These are phyloP conservation scores for Malassezia psittaci DNA, from an alignment of 1,284 basidiomycete genomes.

Conservation along the genomic window DNA sequence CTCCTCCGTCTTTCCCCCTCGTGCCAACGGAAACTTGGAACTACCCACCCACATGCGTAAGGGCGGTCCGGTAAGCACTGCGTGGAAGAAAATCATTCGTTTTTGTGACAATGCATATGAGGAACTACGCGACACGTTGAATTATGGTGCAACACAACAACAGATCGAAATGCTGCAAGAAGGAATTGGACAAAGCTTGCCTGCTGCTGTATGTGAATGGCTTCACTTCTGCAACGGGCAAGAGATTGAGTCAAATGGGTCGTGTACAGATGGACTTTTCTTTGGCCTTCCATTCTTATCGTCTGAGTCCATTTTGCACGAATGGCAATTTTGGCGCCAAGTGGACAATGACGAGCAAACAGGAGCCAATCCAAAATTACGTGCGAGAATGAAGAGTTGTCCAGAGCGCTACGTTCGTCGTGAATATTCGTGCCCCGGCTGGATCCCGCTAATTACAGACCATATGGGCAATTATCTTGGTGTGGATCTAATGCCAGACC, in stretches of 20 bases:
- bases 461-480: slow-evolving; percentile 93
- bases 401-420: slow-evolving; percentile 81
- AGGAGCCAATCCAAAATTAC: slow-evolving; percentile 32
- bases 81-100: slow-evolving; percentile 37
- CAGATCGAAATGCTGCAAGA: slow-evolving; percentile 37
- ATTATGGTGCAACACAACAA: slow-evolving; percentile 37
- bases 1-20: neutral
- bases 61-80: slow-evolving; percentile 19
- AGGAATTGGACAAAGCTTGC: slow-evolving; percentile 34
- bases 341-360: slow-evolving; percentile 42
- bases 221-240: slow-evolving; percentile 42
- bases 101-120: slow-evolving; percentile 38
- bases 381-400: slow-evolving; percentile 65
- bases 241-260: slow-evolving; percentile 39
- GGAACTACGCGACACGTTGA: slow-evolving; percentile 43
- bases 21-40: neutral
- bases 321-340: slow-evolving; percentile 44
- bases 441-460: slow-evolving; percentile 89
- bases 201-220: slow-evolving; percentile 39
- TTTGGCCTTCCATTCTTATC: slow-evolving; percentile 41
- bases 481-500: slow-evolving; percentile 75
- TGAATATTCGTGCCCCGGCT: slow-evolving; percentile 84
- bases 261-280: slow-evolving; percentile 44
- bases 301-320: slow-evolving; percentile 34
- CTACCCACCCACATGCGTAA: neutral